Base-by-base conservation (phyloP, 371 early-diverging fungal genomes). In the Mucor velutinosus region DNA sequence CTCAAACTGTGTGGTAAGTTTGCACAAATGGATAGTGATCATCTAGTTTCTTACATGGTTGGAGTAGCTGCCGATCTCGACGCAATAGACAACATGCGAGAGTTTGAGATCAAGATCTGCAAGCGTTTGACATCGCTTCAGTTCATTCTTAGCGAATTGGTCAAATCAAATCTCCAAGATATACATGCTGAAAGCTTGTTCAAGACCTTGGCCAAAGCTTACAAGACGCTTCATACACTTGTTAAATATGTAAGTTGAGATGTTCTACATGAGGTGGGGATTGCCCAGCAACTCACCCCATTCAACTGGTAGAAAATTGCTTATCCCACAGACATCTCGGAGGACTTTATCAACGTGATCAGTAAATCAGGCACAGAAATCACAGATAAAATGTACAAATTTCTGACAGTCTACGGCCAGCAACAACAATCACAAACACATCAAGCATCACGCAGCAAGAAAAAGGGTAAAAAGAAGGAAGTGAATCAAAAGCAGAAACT, bases 381-480 rank as follows among this genome's bases (percentile, higher is more conserved):
- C 0, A 82, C 86, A 0, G 80, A 80, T 14, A 77, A 70, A 43
- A 80, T 86, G 77, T 86, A 86, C 60, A 81, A 72, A 39, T 81
- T 81, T 61, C 61, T 86, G 57, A 84, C 79, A 0, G 63, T 79
- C 3, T 82, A 82, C 58, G 79, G 79, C 4, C 83, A 80, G 65
- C 64, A 70, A 14, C 69, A 65, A 61, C n/a, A 27, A 15, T 14
- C 53, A 14, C 45, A 53, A 23, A 30, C 60, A 47, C 62, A 62
- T 1, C 35, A 51, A 12, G 49, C 66, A 43, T 17, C 56, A 30
- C 2, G 39, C 58, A 67, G 27, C 55, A 53, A 56, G 75, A 65
- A 65, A 15, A 69, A 71, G 55, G 64, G 71, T 15, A 80, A 80
- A 61, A 58, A 64, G 60, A 68, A 61, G 62, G 73, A 72, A 45